Conservation (phyloP, 129 eudicot genomes). For the Apium graveolens region DNA sequence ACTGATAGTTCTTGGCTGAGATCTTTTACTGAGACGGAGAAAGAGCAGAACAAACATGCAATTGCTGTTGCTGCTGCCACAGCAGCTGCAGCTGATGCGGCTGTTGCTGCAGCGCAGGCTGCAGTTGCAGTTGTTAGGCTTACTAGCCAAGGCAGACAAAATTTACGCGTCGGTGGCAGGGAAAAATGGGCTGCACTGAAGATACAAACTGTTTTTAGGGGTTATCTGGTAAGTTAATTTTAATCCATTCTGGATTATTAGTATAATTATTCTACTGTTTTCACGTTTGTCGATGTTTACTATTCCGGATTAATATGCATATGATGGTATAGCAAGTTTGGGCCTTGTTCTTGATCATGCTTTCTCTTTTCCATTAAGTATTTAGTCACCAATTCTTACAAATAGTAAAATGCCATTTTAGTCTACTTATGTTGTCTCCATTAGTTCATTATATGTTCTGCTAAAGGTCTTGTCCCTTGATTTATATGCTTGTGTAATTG, state of each 20-base stretch:
- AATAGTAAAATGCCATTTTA: background rate
- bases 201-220: slow-evolving; percentile 80
- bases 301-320: background rate
- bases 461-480: background rate
- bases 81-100: slow-evolving; percentile 92
- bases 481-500: background rate
- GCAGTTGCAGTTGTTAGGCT: slow-evolving; percentile 88
- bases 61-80: slow-evolving; percentile 98
- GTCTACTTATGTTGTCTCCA: background rate
- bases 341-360: background rate
- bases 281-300: background rate
- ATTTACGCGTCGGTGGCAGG: slow-evolving; percentile 27
- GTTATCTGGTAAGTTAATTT: slow-evolving; percentile 57
- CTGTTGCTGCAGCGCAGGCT: slow-evolving; percentile 92
- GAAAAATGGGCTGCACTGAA: slow-evolving; percentile 59
- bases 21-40: slow-evolving; percentile 36
- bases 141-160: slow-evolving; percentile 58
- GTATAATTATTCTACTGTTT: background rate
- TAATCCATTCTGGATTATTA: background rate
- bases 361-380: background rate
- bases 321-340: background rate
- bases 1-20: slow-evolving; percentile 40
- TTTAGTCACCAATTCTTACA: background rate
- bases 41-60: slow-evolving; percentile 85
- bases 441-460: background rate